Conservation (phyloP, 768 basidiomycete species). For the Piloderma croceum region DNA sequence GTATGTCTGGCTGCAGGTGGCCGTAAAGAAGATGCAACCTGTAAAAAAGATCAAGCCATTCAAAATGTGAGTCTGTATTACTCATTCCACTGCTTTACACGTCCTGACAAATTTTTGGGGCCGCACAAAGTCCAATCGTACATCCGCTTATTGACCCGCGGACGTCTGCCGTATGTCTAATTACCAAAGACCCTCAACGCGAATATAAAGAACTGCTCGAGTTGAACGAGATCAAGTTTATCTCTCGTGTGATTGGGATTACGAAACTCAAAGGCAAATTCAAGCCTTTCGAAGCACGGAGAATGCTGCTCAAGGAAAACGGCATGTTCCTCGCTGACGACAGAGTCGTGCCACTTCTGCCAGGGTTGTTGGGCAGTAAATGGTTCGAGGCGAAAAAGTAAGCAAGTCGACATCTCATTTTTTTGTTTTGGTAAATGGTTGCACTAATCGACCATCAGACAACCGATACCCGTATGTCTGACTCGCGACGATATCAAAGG, state of each 20-base stretch:
- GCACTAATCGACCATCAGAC: slow-evolving; percentile 43
- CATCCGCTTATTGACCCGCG: slow-evolving; percentile 84
- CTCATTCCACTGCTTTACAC: neutral
- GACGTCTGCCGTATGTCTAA: slow-evolving; percentile 75
- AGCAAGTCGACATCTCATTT: slow-evolving; percentile 21
- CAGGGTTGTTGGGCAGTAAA: slow-evolving; percentile 78
- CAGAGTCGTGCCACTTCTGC: slow-evolving; percentile 79
- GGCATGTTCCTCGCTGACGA: slow-evolving; percentile 94
- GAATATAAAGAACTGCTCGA: slow-evolving; percentile 93
- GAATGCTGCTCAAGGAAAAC: slow-evolving; percentile 81
- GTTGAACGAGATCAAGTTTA: slow-evolving; percentile 75
- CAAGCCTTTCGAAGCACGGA: slow-evolving; percentile 75
- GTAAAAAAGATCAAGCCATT: slow-evolving; percentile 74
- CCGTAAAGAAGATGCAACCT: slow-evolving; percentile 77
- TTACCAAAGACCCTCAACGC: slow-evolving; percentile 93
- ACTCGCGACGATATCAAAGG: slow-evolving; percentile 85
- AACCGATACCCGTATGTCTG: slow-evolving; percentile 92
- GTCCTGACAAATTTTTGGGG: too few relatives aligned
- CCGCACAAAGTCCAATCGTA: slow-evolving; percentile 16
- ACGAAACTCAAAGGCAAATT: slow-evolving; percentile 93
- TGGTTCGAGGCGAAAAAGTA: slow-evolving; percentile 97
- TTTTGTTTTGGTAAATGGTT: neutral
- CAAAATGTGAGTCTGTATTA: slow-evolving; percentile 60
- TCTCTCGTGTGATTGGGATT: slow-evolving; percentile 86
- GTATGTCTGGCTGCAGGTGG: slow-evolving; percentile 82